Percentiles rank a stretch among this genome's conserved stretches.
phyloP scores from a whole-genome alignment of 176 grass and related monocot species.

The Phragmites australis region DNA sequence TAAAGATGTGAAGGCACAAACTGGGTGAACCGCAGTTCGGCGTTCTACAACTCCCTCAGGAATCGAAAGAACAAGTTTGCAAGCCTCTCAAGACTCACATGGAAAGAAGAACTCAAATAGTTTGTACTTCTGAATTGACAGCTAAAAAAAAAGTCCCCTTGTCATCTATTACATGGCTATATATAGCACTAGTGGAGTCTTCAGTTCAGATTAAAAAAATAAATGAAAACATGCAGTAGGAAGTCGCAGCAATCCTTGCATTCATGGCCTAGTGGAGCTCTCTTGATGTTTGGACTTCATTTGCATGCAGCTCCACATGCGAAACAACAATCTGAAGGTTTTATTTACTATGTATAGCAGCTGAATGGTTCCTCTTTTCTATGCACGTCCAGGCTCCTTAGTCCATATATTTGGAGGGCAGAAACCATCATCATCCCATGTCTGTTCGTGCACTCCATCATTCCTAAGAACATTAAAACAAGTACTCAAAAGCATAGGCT shows the following conservation, averaged over 20 bases:
- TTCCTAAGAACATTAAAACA: conserved; percentile 1
- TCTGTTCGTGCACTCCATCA: background rate
- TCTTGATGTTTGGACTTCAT: background rate
- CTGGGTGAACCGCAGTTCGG: background rate
- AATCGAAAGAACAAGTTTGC: background rate
- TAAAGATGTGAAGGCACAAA: background rate
- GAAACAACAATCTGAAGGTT: too few relatives aligned
- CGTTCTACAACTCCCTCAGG: background rate
- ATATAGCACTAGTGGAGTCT: background rate
- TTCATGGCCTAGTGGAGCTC: background rate
- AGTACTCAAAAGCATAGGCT: background rate
- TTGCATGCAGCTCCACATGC: too few relatives aligned
- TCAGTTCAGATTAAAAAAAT: background rate
- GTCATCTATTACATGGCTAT: background rate
- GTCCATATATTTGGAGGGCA: background rate
- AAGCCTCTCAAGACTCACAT: background rate
- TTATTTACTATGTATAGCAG: background rate
- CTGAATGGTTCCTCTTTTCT: background rate
- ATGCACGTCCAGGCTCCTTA: background rate
- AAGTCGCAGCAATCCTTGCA: too few relatives aligned
- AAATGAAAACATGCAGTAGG: background rate
- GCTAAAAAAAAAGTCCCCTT: background rate
- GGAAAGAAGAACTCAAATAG: background rate
- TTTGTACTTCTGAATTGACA: background rate
- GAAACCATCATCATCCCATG: background rate